Base-by-base conservation (phyloP, 164 flowering plant species). In the Tinospora cordifolia region DNA sequence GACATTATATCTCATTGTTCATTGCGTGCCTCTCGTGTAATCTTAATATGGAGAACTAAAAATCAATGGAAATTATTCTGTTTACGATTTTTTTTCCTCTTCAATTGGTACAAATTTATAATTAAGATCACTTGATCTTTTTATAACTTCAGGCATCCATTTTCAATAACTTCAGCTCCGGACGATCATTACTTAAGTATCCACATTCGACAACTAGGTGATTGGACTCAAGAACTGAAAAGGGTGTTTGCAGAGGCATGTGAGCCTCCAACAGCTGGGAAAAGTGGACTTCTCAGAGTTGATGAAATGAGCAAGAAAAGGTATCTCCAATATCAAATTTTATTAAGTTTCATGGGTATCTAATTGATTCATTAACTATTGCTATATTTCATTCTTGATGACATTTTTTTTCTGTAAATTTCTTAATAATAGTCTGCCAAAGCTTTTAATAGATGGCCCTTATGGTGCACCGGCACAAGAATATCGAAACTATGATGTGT, bases 381-480 rank as follows among this genome's bases (percentile, higher is more conserved):
- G n/a, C n/a, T n/a, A 12, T 0, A 47, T 0, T 1, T 11, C 12
- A 7, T 65, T 38, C 46, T 64, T 36, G 36, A 2, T 34, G 14
- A 30, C 14, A 30, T 1, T 30, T 30, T 30, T 30, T 30, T 30
- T 54, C 0, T 58, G 66, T 15, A 74, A 25, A 26, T 21, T n/a
- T 75, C 62, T 58, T 12, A 14, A 17, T 67, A 68, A 64, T 86
- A 92, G 98, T 74, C 75, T 93, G 78, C 98, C 98, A 65, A 91
- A 84, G 86, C 91, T 93, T 46, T 75, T 81, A 66, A 90, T 93
- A 72, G 98, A 93, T 75, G 98, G 98, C 44, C 96, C 98, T 30
- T 93, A 91, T 77, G 98, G 98, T 68, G 98, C 98, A 51, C 97
- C 98, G 22, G 97, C 98, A 49, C 96, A 93, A 83, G 97, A 93